Percentiles rank a stretch among this genome's conserved stretches.
Evolutionary conservation across 768 basidiomycete species (phyloP).

Genomic region (Cyclocybe cylindracea): DNA sequence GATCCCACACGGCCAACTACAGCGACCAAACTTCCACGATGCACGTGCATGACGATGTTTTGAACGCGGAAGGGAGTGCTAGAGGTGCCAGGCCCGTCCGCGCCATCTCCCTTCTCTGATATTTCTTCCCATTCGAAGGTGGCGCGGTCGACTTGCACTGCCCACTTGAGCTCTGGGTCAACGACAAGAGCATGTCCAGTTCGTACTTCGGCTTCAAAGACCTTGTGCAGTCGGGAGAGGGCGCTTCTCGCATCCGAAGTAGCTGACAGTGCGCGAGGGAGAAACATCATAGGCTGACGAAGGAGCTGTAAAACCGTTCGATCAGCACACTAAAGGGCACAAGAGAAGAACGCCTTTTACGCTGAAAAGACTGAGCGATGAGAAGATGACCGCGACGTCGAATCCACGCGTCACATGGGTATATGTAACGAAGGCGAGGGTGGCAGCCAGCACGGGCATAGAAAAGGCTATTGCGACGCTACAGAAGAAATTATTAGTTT

Average conservation of each 20-base stretch:
- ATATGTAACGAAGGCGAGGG: conserved; percentile 68
- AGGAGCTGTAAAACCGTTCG: conserved; percentile 43
- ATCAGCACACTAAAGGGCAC: neutral
- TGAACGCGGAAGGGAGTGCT: conserved; percentile 49
- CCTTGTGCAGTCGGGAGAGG: conserved; percentile 45
- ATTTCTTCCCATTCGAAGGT: conserved; percentile 64
- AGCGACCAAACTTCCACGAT: conserved; percentile 59
- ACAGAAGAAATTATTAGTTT: conserved; percentile 6
- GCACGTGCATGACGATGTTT: conserved; percentile 51
- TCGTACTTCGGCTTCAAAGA: conserved; percentile 60
- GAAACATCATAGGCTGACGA: conserved; percentile 69
- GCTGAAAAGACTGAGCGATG: conserved; percentile 63
- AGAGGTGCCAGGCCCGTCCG: conserved; percentile 14
- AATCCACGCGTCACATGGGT: conserved; percentile 53
- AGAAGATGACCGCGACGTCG: conserved; percentile 69
- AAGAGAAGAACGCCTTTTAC: conserved; percentile 15
- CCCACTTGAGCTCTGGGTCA: conserved; percentile 45
- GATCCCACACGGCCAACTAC: conserved; percentile 72
- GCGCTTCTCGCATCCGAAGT: conserved; percentile 69
- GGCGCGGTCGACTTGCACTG: conserved; percentile 51
- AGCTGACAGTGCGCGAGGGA: conserved; percentile 61
- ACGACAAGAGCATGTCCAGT: conserved; percentile 41
- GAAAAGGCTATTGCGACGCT: conserved; percentile 58
- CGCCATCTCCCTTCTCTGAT: conserved; percentile 12
- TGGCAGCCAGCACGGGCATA: conserved; percentile 64